Evolutionary conservation across 352 stramenopile species (phyloP), one percentile per base, ranked within the genome.

Genomic region (Phytophthora hibernalis): DNA sequence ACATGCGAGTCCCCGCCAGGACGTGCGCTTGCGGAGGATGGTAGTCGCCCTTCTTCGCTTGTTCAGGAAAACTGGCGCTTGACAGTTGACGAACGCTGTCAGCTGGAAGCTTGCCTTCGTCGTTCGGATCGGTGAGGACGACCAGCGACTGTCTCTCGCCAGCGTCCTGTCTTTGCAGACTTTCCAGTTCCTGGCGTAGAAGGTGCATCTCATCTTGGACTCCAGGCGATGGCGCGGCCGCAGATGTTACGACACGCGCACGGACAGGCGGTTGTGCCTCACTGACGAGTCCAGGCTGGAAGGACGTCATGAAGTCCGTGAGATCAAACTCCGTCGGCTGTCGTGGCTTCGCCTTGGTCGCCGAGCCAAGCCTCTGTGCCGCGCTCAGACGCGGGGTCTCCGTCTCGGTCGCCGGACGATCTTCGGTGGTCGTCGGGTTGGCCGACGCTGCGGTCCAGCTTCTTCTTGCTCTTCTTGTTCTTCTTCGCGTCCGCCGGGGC

Each of bases 1-100:
- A 67, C 31, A 67, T 71, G n/a, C n/a, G n/a, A n/a, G n/a, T n/a
- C n/a, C n/a, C n/a, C n/a, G 50, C 50, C 18, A 63, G 50, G 10
- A 62, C 12, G 26, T 67, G 43, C 3, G 40, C 44, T 38, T 63
- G 56, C 0, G 40, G 51, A 15, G 44, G 51, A 18, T 54, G n/a
- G 51, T 62, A 57, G 42, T 68, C 52, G 43, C 61, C 28, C 28
- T 31, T 31, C 28, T 31, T 31, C 3, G 28, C 28, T 9, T 31
- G 61, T 63, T 69, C 38, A 2, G 30, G 42, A n/a, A 57, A 61
- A 18, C 50, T 68, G 8, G 42, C n/a, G 15, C n/a, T 51, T n/a
- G 50, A 45, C 8, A 61, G 31, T 35, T 16, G 16, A 0, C 16
- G n/a, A 1, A 51, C 37, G n/a, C 37, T 40, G 37, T 30, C 37